A percentile compares a stretch with the other conserved stretches of the same genome.
Conservation (phyloP, 352 stramenopile genomes). For the Pilasporangium apinafurcum region DNA sequence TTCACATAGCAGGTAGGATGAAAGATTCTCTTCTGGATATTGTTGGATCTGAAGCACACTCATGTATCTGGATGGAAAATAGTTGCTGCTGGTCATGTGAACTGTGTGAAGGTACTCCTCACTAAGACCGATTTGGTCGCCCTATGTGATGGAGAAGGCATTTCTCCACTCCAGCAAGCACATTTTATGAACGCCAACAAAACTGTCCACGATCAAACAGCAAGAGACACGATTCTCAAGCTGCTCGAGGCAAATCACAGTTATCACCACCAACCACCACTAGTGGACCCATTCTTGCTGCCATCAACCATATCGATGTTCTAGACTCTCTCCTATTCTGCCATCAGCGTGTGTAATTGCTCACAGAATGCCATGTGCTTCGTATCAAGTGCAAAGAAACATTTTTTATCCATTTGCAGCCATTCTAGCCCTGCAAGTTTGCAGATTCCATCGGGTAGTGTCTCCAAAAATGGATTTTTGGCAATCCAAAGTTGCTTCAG, state of each 20-base stretch:
- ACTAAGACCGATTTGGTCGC: conserved; percentile 1
- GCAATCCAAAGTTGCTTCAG: conserved; percentile 25
- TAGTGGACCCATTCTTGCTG: conserved; percentile 3
- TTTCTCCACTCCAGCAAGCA: conserved; percentile 1
- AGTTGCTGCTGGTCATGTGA: background rate
- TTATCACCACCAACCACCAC: background rate
- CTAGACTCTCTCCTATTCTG: no score
- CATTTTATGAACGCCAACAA: background rate
- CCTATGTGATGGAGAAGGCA: conserved; percentile 1
- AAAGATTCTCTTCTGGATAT: no score
- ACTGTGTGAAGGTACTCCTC: conserved; percentile 1
- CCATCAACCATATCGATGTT: no score
- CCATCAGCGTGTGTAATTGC: no score
- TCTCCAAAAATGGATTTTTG: conserved; percentile 21
- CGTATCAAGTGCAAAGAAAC: conserved; percentile 32
- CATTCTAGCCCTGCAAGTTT: conserved; percentile 15
- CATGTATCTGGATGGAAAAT: no score
- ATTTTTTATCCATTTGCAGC: conserved; percentile 41
- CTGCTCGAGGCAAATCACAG: conserved; percentile 3
- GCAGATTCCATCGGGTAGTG: conserved; percentile 18
- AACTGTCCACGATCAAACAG: background rate
- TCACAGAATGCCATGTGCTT: conserved; percentile 33
- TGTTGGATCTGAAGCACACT: no score
- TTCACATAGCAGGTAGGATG: conserved; percentile 3
- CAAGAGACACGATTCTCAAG: conserved; percentile 2